A percentile compares a stretch with the other conserved stretches of the same genome.
phyloP scores from a whole-genome alignment of 805 yeast genomes.

The Cyberlindnera xylosilytica region DNA sequence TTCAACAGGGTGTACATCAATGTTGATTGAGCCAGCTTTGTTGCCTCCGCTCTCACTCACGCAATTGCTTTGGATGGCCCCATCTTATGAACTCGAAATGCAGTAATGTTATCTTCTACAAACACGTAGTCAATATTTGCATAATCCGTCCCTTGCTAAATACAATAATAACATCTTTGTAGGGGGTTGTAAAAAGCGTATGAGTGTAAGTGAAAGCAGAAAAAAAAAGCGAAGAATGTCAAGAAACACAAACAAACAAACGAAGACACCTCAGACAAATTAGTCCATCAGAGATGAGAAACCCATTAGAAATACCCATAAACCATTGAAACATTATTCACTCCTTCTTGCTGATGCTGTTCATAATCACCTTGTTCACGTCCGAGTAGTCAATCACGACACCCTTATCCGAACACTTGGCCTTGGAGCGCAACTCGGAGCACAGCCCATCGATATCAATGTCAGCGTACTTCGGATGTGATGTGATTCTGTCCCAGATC shows the following conservation, averaged over 20 bases:
- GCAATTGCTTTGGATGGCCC: too few species aligned
- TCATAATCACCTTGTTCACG: constrained; percentile 53
- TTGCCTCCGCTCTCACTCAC: too few species aligned
- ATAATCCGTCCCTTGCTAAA: background rate
- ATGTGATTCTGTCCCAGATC: constrained; percentile 92
- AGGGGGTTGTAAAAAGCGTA: too few species aligned
- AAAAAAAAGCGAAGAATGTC: background rate
- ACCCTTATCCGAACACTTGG: constrained; percentile 91
- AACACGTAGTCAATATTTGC: background rate
- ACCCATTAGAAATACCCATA: too few species aligned
- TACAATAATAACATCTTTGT: background rate
- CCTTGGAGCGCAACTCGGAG: constrained; percentile 82
- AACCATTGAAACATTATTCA: too few species aligned
- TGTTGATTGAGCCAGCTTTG: constrained; percentile 12
- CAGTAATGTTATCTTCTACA: background rate
- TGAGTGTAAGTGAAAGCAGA: background rate
- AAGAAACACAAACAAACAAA: background rate
- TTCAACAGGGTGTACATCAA: constrained; percentile 22
- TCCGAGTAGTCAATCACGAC: constrained; percentile 82
- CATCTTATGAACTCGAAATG: background rate
- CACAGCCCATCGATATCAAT: constrained; percentile 94
- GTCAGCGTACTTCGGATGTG: constrained; percentile 92
- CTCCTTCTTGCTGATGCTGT: constrained; percentile 7
- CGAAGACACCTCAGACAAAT: too few species aligned
- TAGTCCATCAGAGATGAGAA: too few species aligned